Evolutionary conservation across 2,329 filamentous ascomycete genomes (phyloP), one percentile per base, ranked within the genome.

Genomic region (Chaetomium sp.): DNA sequence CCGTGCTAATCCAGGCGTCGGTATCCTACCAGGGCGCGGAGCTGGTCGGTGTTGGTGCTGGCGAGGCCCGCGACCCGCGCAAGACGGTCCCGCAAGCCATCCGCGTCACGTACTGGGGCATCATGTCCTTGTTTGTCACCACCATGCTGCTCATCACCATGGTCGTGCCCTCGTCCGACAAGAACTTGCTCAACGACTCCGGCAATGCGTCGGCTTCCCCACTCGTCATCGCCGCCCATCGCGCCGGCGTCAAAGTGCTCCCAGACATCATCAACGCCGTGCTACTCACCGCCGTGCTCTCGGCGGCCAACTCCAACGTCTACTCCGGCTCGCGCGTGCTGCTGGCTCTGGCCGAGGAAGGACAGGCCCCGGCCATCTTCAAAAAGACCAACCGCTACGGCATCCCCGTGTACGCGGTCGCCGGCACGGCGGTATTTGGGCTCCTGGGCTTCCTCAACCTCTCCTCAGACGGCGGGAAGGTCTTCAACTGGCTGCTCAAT

Each of bases 201-300:
- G 76, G 75, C 46, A 76, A 86, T 65, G 85, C 84, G 14, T 81
- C 80, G 0, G 82, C 84, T 2, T 87, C 84, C 2, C 85, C 85
- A 5, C 77, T 87, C 52, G 82, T 85, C 65, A 79, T 85, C 56
- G 79, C 80, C 35, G 79, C 78, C 40, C 74, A 77, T 37, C 75
- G 80, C 14, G 86, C 85, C 35, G 85, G 85, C 42, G 82, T 89
- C 55, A 72, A 74, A 6, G 78, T 81, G 3, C 79, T 89, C 4
- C 80, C 83, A 5, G 74, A 81, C 63, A 84, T 91, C 66, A 84
- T 92, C 76, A 92, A 92, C 69, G 87, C 83, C 12, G 84, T 90
- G 6, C 80, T 92, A 8, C 76, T 92, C 27, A 89, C 87, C 0
- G 88, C 87, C 3, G 88, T 91, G 6, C 82, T 90, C 62, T 89